Conservation (phyloP, 768 basidiomycete genomes). For the Trametes cingulata region DNA sequence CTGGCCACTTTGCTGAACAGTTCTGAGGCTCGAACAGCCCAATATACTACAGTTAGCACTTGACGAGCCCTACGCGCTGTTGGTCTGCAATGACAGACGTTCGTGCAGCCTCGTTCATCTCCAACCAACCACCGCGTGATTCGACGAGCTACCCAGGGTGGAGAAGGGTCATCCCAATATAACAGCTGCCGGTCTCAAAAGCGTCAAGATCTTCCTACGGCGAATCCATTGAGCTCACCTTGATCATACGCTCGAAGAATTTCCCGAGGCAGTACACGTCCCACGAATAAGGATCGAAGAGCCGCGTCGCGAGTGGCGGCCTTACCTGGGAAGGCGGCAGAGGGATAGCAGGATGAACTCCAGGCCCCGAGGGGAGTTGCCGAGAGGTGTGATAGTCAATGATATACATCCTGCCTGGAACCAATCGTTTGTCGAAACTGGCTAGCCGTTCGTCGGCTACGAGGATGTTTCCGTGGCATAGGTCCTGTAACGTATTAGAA, state of each 20-base stretch:
- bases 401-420: not conserved
- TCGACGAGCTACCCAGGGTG: not conserved
- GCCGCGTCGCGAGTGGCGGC: not conserved
- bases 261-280: not conserved
- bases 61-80: not conserved
- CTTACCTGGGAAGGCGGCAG: not conserved
- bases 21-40: no score
- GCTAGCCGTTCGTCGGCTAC: not conserved
- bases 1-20: no score
- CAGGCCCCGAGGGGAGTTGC: not conserved
- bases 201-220: no score
- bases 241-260: not conserved
- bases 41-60: not conserved
- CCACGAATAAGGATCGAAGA: constrained; percentile 2
- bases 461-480: not conserved
- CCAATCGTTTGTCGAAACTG: not conserved
- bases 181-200: not conserved
- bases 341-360: not conserved
- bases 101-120: not conserved
- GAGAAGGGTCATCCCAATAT: not conserved
- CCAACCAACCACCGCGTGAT: not conserved
- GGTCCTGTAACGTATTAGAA: not conserved
- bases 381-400: not conserved
- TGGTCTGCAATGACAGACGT: not conserved
- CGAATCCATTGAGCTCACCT: not conserved